A percentile compares a stretch with the other conserved stretches of the same genome.
These are phyloP conservation scores for Zymoseptoria crescenta DNA, from an alignment of 2,329 filamentous ascomycete species.

Conservation along the genomic window DNA sequence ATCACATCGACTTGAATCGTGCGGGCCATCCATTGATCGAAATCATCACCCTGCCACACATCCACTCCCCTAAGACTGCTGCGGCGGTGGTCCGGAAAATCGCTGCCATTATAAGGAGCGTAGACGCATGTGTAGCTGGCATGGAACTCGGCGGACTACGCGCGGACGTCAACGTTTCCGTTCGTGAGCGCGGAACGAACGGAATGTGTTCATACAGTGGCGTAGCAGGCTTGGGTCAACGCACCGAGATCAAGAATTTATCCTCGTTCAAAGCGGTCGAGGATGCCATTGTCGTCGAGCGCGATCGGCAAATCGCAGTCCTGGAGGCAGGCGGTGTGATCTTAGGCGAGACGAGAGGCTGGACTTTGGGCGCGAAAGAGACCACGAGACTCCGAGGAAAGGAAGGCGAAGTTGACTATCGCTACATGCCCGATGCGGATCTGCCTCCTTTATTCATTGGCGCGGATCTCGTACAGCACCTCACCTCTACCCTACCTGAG, in stretches of 20 bases:
- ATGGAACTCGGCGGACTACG: conserved; percentile 90
- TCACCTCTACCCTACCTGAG: conserved; percentile 57
- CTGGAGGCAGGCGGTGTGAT: conserved; percentile 68
- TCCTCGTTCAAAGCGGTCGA: conserved; percentile 93
- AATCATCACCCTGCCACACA: conserved; percentile 85
- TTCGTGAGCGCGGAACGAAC: conserved; percentile 48
- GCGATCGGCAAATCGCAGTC: conserved; percentile 76
- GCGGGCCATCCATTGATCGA: conserved; percentile 87
- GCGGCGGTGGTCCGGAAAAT: conserved; percentile 85
- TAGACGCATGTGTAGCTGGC: conserved; percentile 78
- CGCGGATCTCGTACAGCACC: conserved; percentile 56
- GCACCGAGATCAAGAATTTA: conserved; percentile 96
- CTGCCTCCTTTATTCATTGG: conserved; percentile 71
- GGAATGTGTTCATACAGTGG: conserved; percentile 45
- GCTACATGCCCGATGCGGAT: conserved; percentile 97
- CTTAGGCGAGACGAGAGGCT: conserved; percentile 83
- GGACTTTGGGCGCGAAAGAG: conserved; percentile 75
- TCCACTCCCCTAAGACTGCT: conserved; percentile 79
- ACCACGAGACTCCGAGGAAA: conserved; percentile 80
- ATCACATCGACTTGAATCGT: conserved; percentile 88
- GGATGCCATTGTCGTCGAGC: conserved; percentile 85
- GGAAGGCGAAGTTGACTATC: conserved; percentile 93
- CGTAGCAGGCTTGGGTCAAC: conserved; percentile 62
- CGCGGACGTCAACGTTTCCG: conserved; percentile 92
- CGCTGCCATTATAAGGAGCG: conserved; percentile 68